Evolutionary conservation across 169 alveolate genomes (phyloP).

Genomic region (Cryptosporidium meleagridis): DNA sequence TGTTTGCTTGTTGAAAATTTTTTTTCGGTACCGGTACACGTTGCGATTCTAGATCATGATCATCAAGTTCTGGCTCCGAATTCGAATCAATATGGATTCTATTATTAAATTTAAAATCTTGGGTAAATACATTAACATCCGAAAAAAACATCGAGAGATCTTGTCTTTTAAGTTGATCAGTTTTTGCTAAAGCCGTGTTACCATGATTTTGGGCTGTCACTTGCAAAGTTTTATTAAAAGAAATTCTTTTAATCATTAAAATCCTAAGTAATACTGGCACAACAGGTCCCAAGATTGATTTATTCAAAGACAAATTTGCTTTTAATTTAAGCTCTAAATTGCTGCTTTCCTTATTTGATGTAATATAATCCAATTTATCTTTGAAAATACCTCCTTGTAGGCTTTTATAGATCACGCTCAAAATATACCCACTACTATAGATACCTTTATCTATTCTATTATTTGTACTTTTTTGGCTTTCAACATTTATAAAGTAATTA

Average conservation of each 20-base stretch:
- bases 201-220: background rate
- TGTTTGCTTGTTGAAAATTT: too few species aligned
- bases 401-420: background rate
- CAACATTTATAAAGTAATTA: background rate
- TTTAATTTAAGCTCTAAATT: background rate
- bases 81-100: background rate
- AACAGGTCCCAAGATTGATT: background rate
- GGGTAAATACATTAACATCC: background rate
- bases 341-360: background rate
- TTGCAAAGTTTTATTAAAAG: background rate
- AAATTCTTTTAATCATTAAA: background rate
- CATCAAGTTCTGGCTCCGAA: background rate
- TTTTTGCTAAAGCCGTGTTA: background rate
- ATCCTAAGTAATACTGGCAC: background rate
- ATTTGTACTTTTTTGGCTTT: background rate
- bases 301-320: background rate
- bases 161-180: background rate
- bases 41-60: background rate
- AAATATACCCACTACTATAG: constrained; percentile 1
- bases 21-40: background rate
- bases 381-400: background rate
- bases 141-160: background rate
- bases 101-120: background rate
- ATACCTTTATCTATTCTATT: background rate
- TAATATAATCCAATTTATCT: background rate